Conservation (phyloP, 768 basidiomycete genomes). For the Hygrophorus pudorinus region DNA sequence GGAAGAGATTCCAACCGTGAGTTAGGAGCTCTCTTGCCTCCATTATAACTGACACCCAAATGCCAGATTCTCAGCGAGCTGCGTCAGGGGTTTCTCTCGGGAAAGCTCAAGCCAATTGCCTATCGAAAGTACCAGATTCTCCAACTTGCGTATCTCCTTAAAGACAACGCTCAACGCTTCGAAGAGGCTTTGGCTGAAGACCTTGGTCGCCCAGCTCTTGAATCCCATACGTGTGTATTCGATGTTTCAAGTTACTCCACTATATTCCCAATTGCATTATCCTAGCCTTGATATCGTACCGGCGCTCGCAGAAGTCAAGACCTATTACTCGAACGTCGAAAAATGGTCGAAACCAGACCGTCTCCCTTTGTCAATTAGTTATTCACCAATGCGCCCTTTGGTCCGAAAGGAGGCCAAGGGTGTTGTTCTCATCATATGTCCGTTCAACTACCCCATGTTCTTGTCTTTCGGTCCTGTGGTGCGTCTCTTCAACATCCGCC, state of each 20-base stretch:
- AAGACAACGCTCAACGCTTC: slow-evolving; percentile 61
- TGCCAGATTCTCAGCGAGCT: slow-evolving; percentile 48
- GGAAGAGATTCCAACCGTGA: slow-evolving; percentile 42
- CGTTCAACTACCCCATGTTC: slow-evolving; percentile 71
- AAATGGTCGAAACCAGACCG: slow-evolving; percentile 66
- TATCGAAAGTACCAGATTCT: slow-evolving; percentile 70
- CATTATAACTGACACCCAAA: not conserved
- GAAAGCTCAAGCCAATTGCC: slow-evolving; percentile 54
- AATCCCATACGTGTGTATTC: slow-evolving; percentile 38
- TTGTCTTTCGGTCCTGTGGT: slow-evolving; percentile 51
- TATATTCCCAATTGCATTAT: not conserved
- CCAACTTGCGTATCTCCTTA: slow-evolving; percentile 61
- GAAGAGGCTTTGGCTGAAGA: slow-evolving; percentile 49
- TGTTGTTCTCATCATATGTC: slow-evolving; percentile 55
- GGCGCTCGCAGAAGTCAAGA: slow-evolving; percentile 40
- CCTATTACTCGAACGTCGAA: slow-evolving; percentile 52
- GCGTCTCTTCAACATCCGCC: slow-evolving; percentile 11
- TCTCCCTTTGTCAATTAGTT: slow-evolving; percentile 46
- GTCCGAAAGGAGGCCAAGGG: slow-evolving; percentile 75
- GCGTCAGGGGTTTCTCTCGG: slow-evolving; percentile 47
- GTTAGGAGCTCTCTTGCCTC: slow-evolving; percentile 5
- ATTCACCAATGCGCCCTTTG: slow-evolving; percentile 47
- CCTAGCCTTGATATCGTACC: slow-evolving; percentile 52
- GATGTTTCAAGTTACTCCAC: not conserved
- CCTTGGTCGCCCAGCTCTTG: slow-evolving; percentile 51